phyloP scores from a whole-genome alignment of 1,284 basidiomycete genomes.

The Melampsora medusae region DNA sequence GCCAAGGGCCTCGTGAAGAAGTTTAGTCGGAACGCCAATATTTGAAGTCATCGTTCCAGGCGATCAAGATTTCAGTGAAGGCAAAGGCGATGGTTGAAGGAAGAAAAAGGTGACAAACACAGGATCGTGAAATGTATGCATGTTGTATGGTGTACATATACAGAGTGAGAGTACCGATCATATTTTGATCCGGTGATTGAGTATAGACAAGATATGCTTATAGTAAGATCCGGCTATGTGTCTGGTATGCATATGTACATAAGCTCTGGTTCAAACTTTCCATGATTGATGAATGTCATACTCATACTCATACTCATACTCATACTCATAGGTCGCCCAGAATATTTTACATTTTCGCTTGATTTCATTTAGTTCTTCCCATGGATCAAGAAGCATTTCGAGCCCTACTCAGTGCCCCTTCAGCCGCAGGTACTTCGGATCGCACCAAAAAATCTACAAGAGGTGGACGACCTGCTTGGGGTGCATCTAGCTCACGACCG shows the following conservation, averaged over 20 bases:
- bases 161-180: no score
- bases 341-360: no score
- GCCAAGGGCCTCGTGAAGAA: conserved; percentile 66
- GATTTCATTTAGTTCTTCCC: background rate
- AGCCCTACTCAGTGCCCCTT: conserved; percentile 32
- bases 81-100: no score
- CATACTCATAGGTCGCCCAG: background rate
- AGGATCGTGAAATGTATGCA: no score
- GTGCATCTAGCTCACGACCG: conserved; percentile 1
- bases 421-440: background rate
- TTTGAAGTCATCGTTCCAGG: conserved; percentile 45
- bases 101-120: no score
- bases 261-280: background rate
- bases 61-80: background rate
- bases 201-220: no score
- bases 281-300: background rate
- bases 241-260: background rate
- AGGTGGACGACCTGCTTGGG: background rate
- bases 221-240: no score
- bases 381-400: conserved; percentile 45
- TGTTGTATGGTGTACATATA: no score
- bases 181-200: no score
- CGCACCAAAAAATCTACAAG: conserved; percentile 6
- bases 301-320: background rate
- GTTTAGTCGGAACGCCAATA: conserved; percentile 56